A percentile compares a stretch with the other conserved stretches of the same genome.
phyloP scores from a whole-genome alignment of 345 rosid genomes.

The Salix dunnii region DNA sequence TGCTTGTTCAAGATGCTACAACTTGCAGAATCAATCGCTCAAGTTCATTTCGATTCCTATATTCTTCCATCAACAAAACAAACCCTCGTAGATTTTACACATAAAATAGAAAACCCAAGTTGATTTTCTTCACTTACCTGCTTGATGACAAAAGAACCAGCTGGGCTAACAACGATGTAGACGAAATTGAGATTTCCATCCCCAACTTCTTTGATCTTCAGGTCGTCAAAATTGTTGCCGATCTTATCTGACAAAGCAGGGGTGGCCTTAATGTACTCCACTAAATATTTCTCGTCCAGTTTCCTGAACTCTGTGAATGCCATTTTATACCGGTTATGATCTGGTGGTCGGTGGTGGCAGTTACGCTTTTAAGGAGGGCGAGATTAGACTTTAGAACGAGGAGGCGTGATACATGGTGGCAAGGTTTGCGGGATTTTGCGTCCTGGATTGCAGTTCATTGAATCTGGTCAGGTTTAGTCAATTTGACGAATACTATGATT shows the following conservation, averaged over 20 bases:
- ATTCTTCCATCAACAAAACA: neutral
- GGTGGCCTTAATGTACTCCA: conserved; percentile 70
- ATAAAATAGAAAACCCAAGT: neutral
- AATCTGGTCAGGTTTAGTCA: conserved; percentile 7
- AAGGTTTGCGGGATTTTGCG: neutral
- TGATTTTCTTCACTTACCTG: conserved; percentile 42
- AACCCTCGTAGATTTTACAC: neutral
- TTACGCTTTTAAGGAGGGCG: neutral
- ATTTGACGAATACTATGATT: too few species aligned
- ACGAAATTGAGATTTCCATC: conserved; percentile 96
- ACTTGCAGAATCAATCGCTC: neutral
- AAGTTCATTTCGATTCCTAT: neutral
- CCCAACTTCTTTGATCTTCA: conserved; percentile 82
- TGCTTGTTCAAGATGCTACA: neutral
- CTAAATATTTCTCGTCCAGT: conserved; percentile 63
- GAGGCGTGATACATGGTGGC: neutral
- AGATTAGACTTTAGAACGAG: neutral
- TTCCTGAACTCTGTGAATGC: conserved; percentile 63
- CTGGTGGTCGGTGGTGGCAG: neutral
- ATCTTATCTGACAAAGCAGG: conserved; percentile 67
- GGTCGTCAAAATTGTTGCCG: conserved; percentile 50
- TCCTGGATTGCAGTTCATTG: conserved; percentile 10
- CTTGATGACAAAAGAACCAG: conserved; percentile 82
- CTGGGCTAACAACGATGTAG: conserved; percentile 56
- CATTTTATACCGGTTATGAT: conserved; percentile 23